A percentile compares a stretch with the other conserved stretches of the same genome.
phyloP scores from a whole-genome alignment of 1,284 basidiomycete genomes.

The Cystobasidium sp. region DNA sequence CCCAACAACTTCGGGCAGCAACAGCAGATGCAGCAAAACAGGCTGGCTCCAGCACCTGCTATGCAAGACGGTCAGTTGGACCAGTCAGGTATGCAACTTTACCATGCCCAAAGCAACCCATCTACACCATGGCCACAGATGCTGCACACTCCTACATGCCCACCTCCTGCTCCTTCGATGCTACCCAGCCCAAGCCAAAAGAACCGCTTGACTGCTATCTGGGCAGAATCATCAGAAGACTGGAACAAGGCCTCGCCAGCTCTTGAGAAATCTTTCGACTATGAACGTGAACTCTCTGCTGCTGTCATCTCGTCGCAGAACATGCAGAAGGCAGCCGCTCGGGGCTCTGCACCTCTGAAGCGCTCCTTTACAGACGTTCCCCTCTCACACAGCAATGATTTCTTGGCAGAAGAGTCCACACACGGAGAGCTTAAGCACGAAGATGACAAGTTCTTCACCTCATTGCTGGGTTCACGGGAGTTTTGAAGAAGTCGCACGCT shows the following conservation, averaged over 20 bases:
- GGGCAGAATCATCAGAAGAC: constrained; percentile 37
- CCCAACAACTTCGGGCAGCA: constrained; percentile 37
- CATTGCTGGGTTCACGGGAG: constrained; percentile 34
- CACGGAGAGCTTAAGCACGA: constrained; percentile 14
- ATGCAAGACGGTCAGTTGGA: constrained; percentile 11
- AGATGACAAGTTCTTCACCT: constrained; percentile 42
- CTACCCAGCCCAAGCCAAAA: constrained; percentile 28
- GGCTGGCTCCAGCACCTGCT: constrained; percentile 6
- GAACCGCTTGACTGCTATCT: constrained; percentile 32
- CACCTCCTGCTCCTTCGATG: constrained; percentile 34
- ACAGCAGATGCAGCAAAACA: constrained; percentile 22
- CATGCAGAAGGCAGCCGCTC: constrained; percentile 39
- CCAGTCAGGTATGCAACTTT: background rate
- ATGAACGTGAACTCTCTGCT: constrained; percentile 36
- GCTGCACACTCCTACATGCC: constrained; percentile 37
- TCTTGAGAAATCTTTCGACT: constrained; percentile 36
- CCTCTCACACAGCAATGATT: background rate
- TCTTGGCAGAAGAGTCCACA: background rate
- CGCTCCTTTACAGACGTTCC: constrained; percentile 37
- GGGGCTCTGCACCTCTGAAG: constrained; percentile 31
- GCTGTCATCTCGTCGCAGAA: constrained; percentile 33
- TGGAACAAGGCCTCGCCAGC: constrained; percentile 45
- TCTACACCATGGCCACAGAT: constrained; percentile 43
- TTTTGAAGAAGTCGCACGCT: background rate
- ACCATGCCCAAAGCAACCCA: constrained; percentile 20